Evolutionary conservation across 202 grass and related monocot species (phyloP).

Genomic region (Bolboschoenoplectus hybrid): DNA sequence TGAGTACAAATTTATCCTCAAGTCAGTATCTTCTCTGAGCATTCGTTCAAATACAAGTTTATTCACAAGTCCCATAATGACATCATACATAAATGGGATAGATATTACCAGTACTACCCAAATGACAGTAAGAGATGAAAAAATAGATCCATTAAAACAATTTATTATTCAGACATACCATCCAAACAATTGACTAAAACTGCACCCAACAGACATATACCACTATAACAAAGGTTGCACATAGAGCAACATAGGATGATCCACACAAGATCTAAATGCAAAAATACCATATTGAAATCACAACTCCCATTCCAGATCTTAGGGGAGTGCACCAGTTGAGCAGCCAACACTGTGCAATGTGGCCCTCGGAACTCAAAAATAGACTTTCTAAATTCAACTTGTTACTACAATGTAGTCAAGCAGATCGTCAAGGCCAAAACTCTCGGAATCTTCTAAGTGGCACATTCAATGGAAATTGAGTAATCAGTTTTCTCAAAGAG

Average conservation of each 20-base stretch:
- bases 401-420: not conserved
- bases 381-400: not conserved
- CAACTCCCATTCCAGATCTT: not conserved
- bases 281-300: not conserved
- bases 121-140: not conserved
- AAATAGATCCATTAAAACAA: not conserved
- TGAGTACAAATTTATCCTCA: not conserved
- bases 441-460: not conserved
- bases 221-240: not conserved
- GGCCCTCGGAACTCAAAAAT: not conserved
- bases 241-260: not conserved
- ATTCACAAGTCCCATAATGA: not conserved
- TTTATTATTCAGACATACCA: not conserved
- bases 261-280: not conserved
- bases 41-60: not conserved
- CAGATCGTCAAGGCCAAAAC: not conserved
- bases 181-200: constrained; percentile 10
- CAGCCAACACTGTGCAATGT: not conserved
- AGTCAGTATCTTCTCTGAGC: not conserved
- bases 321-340: not conserved
- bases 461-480: not conserved
- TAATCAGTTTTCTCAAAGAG: not conserved
- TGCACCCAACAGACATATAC: not conserved
- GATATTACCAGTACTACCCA: not conserved
- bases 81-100: not conserved